phyloP scores from a whole-genome alignment of 148 eudicot species.

The Rhododendron kiyosumense region DNA sequence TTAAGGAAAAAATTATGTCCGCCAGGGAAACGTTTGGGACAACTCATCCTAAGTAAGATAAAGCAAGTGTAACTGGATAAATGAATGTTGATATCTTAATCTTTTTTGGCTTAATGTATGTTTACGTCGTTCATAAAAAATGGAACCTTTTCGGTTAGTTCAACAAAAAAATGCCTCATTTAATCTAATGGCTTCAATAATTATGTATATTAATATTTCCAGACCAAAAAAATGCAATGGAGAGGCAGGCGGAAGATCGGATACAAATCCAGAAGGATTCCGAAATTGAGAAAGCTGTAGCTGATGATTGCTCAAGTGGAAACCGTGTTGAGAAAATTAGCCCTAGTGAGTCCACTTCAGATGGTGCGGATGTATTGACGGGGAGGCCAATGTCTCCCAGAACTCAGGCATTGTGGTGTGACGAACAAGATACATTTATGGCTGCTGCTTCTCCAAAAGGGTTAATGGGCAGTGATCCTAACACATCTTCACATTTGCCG shows the following conservation, averaged over 20 bases:
- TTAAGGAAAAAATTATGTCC: neutral
- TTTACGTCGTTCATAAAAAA: neutral
- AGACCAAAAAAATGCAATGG: conserved; percentile 54
- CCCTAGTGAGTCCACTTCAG: conserved; percentile 46
- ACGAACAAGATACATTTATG: conserved; percentile 68
- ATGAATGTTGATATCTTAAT: neutral
- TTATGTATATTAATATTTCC: conserved; percentile 17
- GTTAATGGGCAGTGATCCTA: conserved; percentile 24
- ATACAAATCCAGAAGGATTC: conserved; percentile 36
- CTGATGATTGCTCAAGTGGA: conserved; percentile 32
- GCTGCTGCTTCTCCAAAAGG: conserved; percentile 47
- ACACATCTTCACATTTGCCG: conserved; percentile 39
- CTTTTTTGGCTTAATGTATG: neutral
- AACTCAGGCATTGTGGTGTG: conserved; percentile 75
- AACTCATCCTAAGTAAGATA: neutral
- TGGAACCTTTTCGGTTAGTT: neutral
- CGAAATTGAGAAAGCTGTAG: conserved; percentile 27
- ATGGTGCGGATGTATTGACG: conserved; percentile 50
- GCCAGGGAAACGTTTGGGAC: neutral
- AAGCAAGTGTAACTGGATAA: neutral
- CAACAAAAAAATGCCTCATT: neutral
- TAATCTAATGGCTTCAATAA: neutral
- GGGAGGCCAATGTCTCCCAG: conserved; percentile 83
- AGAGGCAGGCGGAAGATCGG: conserved; percentile 38
- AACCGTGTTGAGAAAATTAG: conserved; percentile 40